phyloP scores from a whole-genome alignment of 805 yeast species.

The Blastobotrys chiropterorum region DNA sequence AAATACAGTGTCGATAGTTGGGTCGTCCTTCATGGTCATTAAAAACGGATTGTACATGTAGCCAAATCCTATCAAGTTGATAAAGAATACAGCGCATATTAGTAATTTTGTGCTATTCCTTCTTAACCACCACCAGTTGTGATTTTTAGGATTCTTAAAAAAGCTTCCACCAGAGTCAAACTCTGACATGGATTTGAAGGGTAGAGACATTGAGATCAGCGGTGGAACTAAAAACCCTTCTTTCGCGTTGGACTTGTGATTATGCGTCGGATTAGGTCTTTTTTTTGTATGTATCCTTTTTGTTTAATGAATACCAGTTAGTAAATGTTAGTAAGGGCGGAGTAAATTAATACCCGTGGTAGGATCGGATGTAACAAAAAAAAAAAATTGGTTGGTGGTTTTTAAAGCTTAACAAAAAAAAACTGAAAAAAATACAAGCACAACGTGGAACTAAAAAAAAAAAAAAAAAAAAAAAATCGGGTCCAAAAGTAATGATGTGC shows the following conservation, averaged over 20 bases:
- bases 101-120: neutral
- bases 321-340: neutral
- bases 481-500: neutral
- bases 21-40: conserved; percentile 20
- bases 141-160: neutral
- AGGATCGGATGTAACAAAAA: neutral
- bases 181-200: neutral
- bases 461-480: too few relatives aligned
- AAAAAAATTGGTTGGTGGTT: neutral
- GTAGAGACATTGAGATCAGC: neutral
- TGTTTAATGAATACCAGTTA: too few relatives aligned
- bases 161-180: neutral
- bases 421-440: neutral
- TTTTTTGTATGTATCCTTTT: neutral
- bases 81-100: neutral
- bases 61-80: neutral
- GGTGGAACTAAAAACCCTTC: neutral
- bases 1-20: conserved; percentile 39
- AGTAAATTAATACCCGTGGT: neutral
- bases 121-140: neutral
- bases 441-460: neutral
- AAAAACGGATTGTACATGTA: neutral
- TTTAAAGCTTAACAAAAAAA: neutral
- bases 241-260: too few relatives aligned
- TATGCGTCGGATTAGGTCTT: neutral